Evolutionary conservation across 108 stramenopile genomes (phyloP).

Genomic region (Cylindrotheca fusiformis): DNA sequence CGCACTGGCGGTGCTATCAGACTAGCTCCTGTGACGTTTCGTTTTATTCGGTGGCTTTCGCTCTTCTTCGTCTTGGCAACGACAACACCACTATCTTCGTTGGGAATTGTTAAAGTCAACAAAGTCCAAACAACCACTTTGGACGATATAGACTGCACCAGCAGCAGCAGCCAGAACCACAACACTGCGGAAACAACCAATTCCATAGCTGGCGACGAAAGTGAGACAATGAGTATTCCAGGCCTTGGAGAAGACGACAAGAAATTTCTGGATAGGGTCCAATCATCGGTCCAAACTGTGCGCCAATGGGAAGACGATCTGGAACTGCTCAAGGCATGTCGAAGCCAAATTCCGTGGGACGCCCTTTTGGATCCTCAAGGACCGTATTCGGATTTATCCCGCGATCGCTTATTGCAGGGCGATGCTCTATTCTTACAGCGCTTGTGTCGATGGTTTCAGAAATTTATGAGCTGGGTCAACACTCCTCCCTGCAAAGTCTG

Average conservation of each 20-base stretch:
- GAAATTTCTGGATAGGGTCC: constrained; percentile 21
- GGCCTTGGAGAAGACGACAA: constrained; percentile 13
- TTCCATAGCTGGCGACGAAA: not conserved
- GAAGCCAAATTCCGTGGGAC: constrained; percentile 51
- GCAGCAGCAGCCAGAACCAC: not conserved
- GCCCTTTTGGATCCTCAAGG: constrained; percentile 35
- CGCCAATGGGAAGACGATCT: constrained; percentile 61
- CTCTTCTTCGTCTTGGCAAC: not conserved
- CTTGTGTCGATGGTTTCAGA: constrained; percentile 62
- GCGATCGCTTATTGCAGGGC: constrained; percentile 11
- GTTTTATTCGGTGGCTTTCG: not conserved
- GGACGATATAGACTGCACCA: not conserved
- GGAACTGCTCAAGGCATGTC: constrained; percentile 47
- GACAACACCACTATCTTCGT: not conserved
- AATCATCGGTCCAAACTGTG: constrained; percentile 42
- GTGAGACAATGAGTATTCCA: not conserved
- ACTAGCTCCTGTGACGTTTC: too few relatives aligned
- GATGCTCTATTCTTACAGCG: constrained; percentile 72
- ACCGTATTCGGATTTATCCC: constrained; percentile 18
- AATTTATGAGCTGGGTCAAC: constrained; percentile 86
- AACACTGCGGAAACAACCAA: not conserved
- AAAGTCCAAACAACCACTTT: not conserved
- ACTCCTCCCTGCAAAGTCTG: constrained; percentile 56
- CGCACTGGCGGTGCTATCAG: too few relatives aligned
- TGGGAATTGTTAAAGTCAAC: not conserved